Evolutionary conservation across 2,329 filamentous ascomycete genomes (phyloP).

Genomic region (Cladosporium sp.): DNA sequence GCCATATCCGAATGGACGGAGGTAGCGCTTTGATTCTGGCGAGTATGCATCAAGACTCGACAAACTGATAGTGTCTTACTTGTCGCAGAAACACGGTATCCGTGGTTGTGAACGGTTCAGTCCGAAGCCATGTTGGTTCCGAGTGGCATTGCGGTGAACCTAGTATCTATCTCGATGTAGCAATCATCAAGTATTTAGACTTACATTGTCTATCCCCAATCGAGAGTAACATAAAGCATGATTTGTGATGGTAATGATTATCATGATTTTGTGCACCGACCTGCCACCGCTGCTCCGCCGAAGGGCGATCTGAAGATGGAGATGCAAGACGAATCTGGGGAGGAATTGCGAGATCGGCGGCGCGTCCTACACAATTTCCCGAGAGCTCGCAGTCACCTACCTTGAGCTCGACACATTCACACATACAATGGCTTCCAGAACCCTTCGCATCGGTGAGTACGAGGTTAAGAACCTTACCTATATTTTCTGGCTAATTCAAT

Average conservation of each 20-base stretch:
- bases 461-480: too few relatives aligned
- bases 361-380: constrained; percentile 13
- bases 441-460: constrained; percentile 15
- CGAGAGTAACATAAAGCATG: not conserved
- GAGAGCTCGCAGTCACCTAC: not conserved
- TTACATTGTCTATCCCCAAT: too few relatives aligned
- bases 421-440: constrained; percentile 19
- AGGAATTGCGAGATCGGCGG: constrained; percentile 9
- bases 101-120: not conserved
- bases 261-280: not conserved
- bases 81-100: not conserved
- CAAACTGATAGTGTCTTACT: not conserved
- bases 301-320: not conserved
- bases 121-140: not conserved
- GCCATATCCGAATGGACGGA: not conserved
- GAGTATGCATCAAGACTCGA: not conserved
- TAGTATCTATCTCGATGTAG: not conserved
- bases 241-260: not conserved
- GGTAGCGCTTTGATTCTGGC: too few relatives aligned
- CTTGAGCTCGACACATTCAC: constrained; percentile 2
- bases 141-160: not conserved
- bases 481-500: not conserved
- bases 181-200: not conserved
- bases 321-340: not conserved
- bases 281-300: too few relatives aligned